phyloP scores from a whole-genome alignment of 1,284 basidiomycete species.

The Sanguinoderma infundibulare region DNA sequence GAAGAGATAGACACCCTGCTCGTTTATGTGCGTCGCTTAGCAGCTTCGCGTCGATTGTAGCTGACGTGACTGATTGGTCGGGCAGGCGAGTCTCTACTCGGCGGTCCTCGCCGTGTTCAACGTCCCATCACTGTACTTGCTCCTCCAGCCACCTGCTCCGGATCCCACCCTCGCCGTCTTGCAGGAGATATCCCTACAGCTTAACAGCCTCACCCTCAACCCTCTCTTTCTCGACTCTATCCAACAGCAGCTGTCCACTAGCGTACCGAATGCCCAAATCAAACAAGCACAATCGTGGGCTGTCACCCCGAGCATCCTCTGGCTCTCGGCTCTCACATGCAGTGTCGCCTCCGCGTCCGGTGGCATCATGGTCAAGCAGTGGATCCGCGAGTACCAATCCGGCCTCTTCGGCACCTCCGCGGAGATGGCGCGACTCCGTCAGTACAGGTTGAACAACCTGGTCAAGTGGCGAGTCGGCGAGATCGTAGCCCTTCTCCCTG shows the following conservation, averaged over 20 bases:
- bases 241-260: not conserved
- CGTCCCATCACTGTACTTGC: slow-evolving; percentile 6
- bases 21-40: slow-evolving; percentile 3
- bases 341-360: slow-evolving; percentile 21
- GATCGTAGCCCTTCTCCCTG: slow-evolving; percentile 33
- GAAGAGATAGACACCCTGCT: slow-evolving; percentile 10
- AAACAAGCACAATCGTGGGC: not conserved
- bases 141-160: not conserved
- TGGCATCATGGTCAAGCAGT: slow-evolving; percentile 19
- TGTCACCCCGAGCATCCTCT: slow-evolving; percentile 13
- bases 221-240: slow-evolving; percentile 14
- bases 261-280: not conserved
- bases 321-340: slow-evolving; percentile 24
- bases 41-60: not conserved
- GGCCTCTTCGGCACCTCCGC: slow-evolving; percentile 4
- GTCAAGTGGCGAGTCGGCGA: slow-evolving; percentile 33
- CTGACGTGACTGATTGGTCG: not conserved
- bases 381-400: slow-evolving; percentile 12
- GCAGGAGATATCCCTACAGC: slow-evolving; percentile 16
- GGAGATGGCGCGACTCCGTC: slow-evolving; percentile 19
- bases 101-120: slow-evolving; percentile 11
- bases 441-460: slow-evolving; percentile 33
- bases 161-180: not conserved
- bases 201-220: slow-evolving; percentile 13
- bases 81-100: slow-evolving; percentile 10